Percentiles rank a stretch among this genome's conserved stretches.
phyloP scores from a whole-genome alignment of 2,329 filamentous ascomycete genomes.

The Periconia macrospinosa region DNA sequence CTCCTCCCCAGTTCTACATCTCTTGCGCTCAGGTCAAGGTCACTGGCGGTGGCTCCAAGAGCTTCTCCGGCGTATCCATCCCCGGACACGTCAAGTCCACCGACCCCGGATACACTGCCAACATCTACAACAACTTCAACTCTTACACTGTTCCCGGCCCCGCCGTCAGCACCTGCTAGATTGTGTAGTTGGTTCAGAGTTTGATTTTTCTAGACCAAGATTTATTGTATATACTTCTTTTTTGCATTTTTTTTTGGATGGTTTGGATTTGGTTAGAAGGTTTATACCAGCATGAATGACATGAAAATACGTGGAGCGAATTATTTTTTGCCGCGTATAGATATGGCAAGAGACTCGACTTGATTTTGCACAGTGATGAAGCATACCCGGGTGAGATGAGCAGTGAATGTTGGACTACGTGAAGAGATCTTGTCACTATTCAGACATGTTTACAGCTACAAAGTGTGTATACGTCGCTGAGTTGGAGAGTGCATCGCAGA shows the following conservation, averaged over 20 bases:
- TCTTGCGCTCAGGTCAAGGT: constrained; percentile 53
- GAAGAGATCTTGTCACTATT: no score
- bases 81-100: constrained; percentile 39
- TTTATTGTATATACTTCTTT: not conserved
- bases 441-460: no score
- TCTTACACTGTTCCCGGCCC: constrained; percentile 41
- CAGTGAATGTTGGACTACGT: no score
- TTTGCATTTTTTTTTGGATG: not conserved
- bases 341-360: no score
- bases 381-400: no score
- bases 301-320: no score
- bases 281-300: no score
- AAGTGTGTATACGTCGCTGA: no score
- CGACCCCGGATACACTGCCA: constrained; percentile 42
- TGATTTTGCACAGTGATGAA: no score
- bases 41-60: constrained; percentile 38
- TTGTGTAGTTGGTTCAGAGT: not conserved
- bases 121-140: constrained; percentile 44
- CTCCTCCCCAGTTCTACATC: constrained; percentile 35
- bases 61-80: constrained; percentile 29
- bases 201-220: not conserved
- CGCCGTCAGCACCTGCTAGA: constrained; percentile 40
- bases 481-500: no score
- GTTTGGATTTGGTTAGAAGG: no score
- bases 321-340: no score